phyloP scores from a whole-genome alignment of 2,329 filamentous ascomycete species.

The Fusarium nurragi region DNA sequence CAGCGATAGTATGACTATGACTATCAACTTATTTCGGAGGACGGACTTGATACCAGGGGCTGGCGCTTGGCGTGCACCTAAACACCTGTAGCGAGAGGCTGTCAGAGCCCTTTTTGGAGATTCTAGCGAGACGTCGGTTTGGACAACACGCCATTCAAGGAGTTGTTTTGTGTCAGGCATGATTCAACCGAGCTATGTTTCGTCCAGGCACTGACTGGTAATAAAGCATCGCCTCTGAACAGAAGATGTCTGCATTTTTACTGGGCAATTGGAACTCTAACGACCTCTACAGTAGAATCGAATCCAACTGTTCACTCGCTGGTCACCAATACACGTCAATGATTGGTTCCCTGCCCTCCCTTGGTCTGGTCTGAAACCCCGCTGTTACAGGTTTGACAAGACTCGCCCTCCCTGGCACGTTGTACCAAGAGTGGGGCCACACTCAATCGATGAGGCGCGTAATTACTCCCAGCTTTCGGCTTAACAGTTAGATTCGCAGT shows the following conservation, averaged over 20 bases:
- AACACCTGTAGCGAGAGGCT: conserved; percentile 15
- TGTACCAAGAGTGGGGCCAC: conserved; percentile 21
- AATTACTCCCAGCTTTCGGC: conserved; percentile 5
- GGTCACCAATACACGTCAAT: not conserved
- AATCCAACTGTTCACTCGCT: not conserved
- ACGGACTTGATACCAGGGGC: conserved; percentile 39
- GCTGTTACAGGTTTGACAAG: conserved; percentile 43
- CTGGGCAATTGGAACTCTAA: not conserved
- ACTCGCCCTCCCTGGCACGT: conserved; percentile 34
- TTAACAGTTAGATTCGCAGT: not conserved
- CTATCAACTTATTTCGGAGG: conserved; percentile 25
- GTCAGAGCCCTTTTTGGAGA: conserved; percentile 7
- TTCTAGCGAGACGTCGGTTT: conserved; percentile 12
- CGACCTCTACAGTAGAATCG: not conserved
- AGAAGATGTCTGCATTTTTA: not conserved
- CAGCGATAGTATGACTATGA: conserved; percentile 4
- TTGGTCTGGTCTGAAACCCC: conserved; percentile 37
- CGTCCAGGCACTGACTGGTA: not conserved
- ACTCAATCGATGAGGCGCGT: not conserved
- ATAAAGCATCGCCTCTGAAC: not conserved
- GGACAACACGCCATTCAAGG: conserved; percentile 38
- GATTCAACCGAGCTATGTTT: conserved; percentile 6
- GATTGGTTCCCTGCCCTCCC: conserved; percentile 24
- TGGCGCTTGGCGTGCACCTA: conserved; percentile 39
- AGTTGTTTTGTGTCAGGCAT: conserved; percentile 26